A percentile compares a stretch with the other conserved stretches of the same genome.
phyloP scores from a whole-genome alignment of 2,329 filamentous ascomycete genomes.

The Hirsutella minnesotensis region DNA sequence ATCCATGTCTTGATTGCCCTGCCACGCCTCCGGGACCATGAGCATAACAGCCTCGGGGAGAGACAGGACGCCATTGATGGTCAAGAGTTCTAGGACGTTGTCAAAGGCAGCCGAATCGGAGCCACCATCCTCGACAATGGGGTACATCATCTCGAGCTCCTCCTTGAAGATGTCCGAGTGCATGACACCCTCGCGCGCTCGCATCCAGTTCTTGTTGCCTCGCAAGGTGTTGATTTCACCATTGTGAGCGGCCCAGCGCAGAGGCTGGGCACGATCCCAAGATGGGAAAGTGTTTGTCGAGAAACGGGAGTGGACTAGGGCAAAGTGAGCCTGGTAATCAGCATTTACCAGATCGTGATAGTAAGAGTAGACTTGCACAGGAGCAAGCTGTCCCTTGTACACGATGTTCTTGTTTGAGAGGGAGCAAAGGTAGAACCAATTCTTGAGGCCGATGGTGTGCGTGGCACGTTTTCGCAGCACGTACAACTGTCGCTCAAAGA shows the following conservation, averaged over 20 bases:
- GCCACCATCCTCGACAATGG: conserved; percentile 90
- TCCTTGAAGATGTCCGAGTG: conserved; percentile 87
- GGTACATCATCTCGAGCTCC: conserved; percentile 81
- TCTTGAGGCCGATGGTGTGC: conserved; percentile 87
- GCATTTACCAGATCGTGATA: conserved; percentile 95
- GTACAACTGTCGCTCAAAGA: conserved; percentile 89
- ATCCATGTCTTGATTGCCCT: conserved; percentile 85
- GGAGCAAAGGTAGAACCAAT: conserved; percentile 98
- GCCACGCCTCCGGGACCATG: conserved; percentile 97
- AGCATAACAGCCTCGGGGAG: conserved; percentile 95
- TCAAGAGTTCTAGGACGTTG: conserved; percentile 86
- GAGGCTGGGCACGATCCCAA: conserved; percentile 92
- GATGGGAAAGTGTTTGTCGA: conserved; percentile 98
- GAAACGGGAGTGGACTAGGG: conserved; percentile 91
- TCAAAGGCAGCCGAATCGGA: conserved; percentile 96
- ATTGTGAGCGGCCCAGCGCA: conserved; percentile 96
- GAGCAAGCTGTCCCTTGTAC: conserved; percentile 93
- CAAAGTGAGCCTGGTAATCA: conserved; percentile 95
- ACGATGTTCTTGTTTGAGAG: conserved; percentile 97
- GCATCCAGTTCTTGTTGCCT: conserved; percentile 99
- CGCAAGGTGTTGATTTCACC: conserved; percentile 96
- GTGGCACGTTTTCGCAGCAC: conserved; percentile 90
- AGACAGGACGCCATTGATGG: conserved; percentile 91
- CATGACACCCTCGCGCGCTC: conserved; percentile 88
- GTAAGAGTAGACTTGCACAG: conserved; percentile 93